A percentile compares a stretch with the other conserved stretches of the same genome.
Evolutionary conservation across 2,329 filamentous ascomycete genomes (phyloP).

Genomic region (Epichloe elymi): DNA sequence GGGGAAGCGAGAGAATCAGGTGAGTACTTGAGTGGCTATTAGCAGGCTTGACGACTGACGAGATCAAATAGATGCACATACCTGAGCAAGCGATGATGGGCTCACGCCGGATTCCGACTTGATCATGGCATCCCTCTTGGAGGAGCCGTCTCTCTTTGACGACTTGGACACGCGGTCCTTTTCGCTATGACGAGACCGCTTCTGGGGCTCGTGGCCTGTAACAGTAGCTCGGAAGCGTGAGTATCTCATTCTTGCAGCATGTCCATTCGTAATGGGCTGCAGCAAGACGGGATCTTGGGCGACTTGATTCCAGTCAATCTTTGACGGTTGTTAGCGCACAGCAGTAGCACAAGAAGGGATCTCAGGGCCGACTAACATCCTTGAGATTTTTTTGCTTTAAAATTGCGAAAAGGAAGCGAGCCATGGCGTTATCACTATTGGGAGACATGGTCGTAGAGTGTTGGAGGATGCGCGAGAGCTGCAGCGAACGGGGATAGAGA

Average conservation of each 20-base stretch:
- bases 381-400: constrained; percentile 47
- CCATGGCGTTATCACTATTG: constrained; percentile 43
- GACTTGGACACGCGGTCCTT: constrained; percentile 34
- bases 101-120: constrained; percentile 26
- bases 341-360: neutral
- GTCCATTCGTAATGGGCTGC: constrained; percentile 44
- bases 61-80: constrained; percentile 8
- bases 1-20: constrained; percentile 25
- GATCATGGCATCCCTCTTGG: constrained; percentile 22
- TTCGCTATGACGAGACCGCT: constrained; percentile 27
- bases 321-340: constrained; percentile 2
- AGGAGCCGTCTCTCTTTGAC: constrained; percentile 21
- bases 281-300: constrained; percentile 39
- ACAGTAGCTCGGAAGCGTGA: constrained; percentile 37
- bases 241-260: constrained; percentile 48
- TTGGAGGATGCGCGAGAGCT: neutral
- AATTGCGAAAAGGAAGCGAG: constrained; percentile 46
- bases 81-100: constrained; percentile 17
- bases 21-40: constrained; percentile 17
- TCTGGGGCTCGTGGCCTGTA: constrained; percentile 33
- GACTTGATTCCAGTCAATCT: constrained; percentile 49
- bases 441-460: constrained; percentile 28
- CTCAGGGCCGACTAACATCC: constrained; percentile 32
- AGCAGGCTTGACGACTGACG: neutral
- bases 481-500: neutral